Conservation (phyloP, 2,329 filamentous ascomycete genomes). For the Aspergillus pseudoterreus region DNA sequence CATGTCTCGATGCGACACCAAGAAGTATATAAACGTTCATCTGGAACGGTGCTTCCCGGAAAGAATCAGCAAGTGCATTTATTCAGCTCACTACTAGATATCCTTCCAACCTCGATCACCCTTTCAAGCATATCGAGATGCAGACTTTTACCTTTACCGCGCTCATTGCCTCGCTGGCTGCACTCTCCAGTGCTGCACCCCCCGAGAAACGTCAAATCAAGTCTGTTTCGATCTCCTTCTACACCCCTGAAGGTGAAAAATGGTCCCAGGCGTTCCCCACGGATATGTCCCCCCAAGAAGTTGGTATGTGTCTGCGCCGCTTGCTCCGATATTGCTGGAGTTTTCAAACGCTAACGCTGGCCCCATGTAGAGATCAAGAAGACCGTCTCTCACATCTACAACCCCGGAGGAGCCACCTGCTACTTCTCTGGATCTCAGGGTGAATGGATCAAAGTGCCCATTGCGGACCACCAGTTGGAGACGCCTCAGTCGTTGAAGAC, state of each 20-base stretch:
- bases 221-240: neutral
- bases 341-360: neutral
- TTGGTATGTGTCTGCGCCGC: neutral
- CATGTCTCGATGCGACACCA: neutral
- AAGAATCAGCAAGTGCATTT: too few relatives aligned
- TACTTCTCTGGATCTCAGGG: slow-evolving; percentile 1
- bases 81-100: too few relatives aligned
- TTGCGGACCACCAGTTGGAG: slow-evolving; percentile 1
- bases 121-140: neutral
- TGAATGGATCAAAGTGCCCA: neutral
- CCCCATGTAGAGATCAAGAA: neutral
- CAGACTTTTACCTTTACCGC: neutral
- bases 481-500: neutral
- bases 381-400: slow-evolving; percentile 1
- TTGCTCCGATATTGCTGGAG: too few relatives aligned
- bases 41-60: too few relatives aligned
- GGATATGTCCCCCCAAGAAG: neutral
- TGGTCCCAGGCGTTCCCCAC: slow-evolving; percentile 2
- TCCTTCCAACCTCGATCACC: neutral
- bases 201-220: slow-evolving; percentile 4
- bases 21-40: neutral
- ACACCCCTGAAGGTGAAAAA: neutral
- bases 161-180: neutral
- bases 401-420: slow-evolving; percentile 6
- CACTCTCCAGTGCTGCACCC: neutral